A percentile compares a stretch with the other conserved stretches of the same genome.
Evolutionary conservation across 768 basidiomycete genomes (phyloP).

Genomic region (Gloeophyllum trabeum): DNA sequence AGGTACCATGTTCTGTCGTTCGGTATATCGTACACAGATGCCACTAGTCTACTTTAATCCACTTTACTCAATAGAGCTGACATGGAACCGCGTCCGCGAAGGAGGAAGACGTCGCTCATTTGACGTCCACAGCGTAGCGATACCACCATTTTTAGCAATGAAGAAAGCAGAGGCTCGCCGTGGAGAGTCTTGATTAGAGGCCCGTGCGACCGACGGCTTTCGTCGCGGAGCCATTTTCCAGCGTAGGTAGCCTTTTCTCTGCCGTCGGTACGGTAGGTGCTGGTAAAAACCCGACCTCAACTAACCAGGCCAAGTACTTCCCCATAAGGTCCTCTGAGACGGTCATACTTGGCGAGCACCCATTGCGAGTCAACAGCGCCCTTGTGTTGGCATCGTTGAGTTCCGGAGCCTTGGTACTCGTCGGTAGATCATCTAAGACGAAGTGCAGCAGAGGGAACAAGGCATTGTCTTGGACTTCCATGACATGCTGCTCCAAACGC

Average conservation of each 20-base stretch:
- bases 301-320: slow-evolving; percentile 85
- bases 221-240: slow-evolving; percentile 26
- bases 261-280: slow-evolving; percentile 28
- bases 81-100: no score
- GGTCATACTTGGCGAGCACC: slow-evolving; percentile 30
- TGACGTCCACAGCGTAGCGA: no score
- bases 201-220: slow-evolving; percentile 68
- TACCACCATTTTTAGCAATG: no score
- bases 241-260: slow-evolving; percentile 35
- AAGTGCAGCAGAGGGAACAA: slow-evolving; percentile 96
- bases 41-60: no score
- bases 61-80: no score
- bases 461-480: slow-evolving; percentile 92
- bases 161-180: no score
- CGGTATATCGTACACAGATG: no score
- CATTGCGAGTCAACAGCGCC: slow-evolving; percentile 40
- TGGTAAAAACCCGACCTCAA: slow-evolving; percentile 74
- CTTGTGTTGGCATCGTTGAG: slow-evolving; percentile 80
- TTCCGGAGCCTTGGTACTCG: slow-evolving; percentile 88
- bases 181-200: slow-evolving; percentile 18
- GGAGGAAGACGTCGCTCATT: no score
- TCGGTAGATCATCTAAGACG: slow-evolving; percentile 93
- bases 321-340: slow-evolving; percentile 76
- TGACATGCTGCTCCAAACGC: slow-evolving; percentile 88
- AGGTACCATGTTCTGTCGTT: no score